These are phyloP conservation scores for Apiotrichum porosum DNA, from an alignment of 1,284 basidiomycete genomes.

Conservation along the genomic window DNA sequence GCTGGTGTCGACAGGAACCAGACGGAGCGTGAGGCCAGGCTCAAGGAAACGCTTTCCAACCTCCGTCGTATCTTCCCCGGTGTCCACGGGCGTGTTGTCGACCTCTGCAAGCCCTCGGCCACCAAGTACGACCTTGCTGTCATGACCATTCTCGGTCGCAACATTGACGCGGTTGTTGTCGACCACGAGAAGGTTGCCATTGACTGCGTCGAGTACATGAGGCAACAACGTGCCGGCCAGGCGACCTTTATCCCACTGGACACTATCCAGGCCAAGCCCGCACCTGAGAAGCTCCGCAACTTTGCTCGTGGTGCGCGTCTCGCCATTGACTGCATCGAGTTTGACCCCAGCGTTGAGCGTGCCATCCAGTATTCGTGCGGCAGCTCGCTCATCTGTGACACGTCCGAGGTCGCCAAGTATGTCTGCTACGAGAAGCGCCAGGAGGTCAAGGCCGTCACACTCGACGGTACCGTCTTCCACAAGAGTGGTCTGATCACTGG, in stretches of 20 bases:
- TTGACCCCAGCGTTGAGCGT: conserved; percentile 76
- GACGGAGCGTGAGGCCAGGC: conserved; percentile 72
- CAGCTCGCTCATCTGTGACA: conserved; percentile 90
- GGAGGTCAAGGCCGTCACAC: conserved; percentile 94
- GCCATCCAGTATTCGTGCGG: conserved; percentile 97
- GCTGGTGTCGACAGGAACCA: conserved; percentile 81
- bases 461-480: conserved; percentile 96
- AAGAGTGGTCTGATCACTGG: conserved; percentile 97
- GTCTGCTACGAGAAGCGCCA: conserved; percentile 91
- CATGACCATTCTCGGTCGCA: conserved; percentile 89
- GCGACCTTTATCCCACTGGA: conserved; percentile 97
- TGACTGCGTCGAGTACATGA: conserved; percentile 97
- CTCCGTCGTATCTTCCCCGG: conserved; percentile 86
- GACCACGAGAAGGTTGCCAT: conserved; percentile 96
- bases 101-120: conserved; percentile 87
- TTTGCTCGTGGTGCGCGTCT: conserved; percentile 86
- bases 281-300: conserved; percentile 90
- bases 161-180: conserved; percentile 92
- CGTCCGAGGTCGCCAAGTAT: conserved; percentile 82
- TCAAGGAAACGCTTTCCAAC: conserved; percentile 79
- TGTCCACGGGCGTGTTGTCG: conserved; percentile 82
- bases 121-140: conserved; percentile 91
- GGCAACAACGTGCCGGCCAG: conserved; percentile 87
- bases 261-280: conserved; percentile 86
- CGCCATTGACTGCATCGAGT: conserved; percentile 90